A percentile compares a stretch with the other conserved stretches of the same genome.
phyloP scores from a whole-genome alignment of 2,329 filamentous ascomycete species.

The Cercospora citrullina region DNA sequence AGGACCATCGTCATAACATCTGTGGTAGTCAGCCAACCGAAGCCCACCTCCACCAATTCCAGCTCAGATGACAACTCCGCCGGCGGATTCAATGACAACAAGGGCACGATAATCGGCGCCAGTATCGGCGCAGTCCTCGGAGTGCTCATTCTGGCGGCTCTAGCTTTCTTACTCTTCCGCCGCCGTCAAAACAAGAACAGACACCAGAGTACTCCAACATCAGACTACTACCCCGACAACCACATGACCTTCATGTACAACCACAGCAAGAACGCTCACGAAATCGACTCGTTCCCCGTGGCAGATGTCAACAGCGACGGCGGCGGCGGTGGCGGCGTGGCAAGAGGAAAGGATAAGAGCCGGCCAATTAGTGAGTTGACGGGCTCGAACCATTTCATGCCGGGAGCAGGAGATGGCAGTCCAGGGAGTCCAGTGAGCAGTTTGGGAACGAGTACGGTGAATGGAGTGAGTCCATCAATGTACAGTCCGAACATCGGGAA shows the following conservation, averaged over 20 bases:
- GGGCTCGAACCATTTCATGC: constrained; percentile 16
- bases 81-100: not conserved
- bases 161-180: constrained; percentile 15
- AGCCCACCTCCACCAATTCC: not conserved
- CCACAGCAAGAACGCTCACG: constrained; percentile 16
- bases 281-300: constrained; percentile 17
- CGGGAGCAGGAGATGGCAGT: not conserved
- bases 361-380: constrained; percentile 17
- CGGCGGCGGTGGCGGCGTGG: not conserved
- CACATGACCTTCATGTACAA: constrained; percentile 22
- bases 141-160: constrained; percentile 4
- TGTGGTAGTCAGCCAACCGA: not conserved
- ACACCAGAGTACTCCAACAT: constrained; percentile 14
- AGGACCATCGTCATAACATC: constrained; percentile 8
- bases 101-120: constrained; percentile 14
- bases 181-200: constrained; percentile 3
- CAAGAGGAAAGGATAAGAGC: constrained; percentile 9
- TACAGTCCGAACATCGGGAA: constrained; percentile 3
- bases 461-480: not conserved
- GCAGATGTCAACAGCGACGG: constrained; percentile 2
- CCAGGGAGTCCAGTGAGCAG: constrained; percentile 5
- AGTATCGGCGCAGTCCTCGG: constrained; percentile 12
- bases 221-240: constrained; percentile 8
- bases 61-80: not conserved
- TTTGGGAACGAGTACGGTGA: constrained; percentile 5